Evolutionary conservation across 331 rosid species (phyloP).

Genomic region (Pyrus hybrid): DNA sequence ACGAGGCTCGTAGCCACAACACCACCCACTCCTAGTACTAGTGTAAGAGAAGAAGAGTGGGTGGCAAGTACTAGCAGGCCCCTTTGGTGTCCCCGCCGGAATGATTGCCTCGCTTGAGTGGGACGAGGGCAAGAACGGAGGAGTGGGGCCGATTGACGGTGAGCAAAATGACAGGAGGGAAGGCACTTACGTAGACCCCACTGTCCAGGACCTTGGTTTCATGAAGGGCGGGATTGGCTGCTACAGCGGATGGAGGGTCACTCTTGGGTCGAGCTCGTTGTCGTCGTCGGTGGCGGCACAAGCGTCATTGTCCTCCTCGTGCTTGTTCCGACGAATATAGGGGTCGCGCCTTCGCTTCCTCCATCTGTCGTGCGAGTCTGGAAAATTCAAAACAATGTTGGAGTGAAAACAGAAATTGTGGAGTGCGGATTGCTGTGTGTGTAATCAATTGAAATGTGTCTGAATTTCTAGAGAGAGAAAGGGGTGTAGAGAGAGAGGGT

Average conservation of each 20-base stretch:
- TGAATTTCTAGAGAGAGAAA: constrained; percentile 8
- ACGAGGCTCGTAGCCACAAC: too few relatives aligned
- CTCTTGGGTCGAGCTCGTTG: too few relatives aligned
- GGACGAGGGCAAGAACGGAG: constrained; percentile 58
- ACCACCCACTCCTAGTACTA: too few relatives aligned
- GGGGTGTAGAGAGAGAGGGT: neutral
- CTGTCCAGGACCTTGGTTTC: constrained; percentile 71
- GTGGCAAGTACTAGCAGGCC: constrained; percentile 12
- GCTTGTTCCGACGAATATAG: too few relatives aligned
- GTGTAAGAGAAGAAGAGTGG: too few relatives aligned
- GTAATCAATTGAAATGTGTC: neutral
- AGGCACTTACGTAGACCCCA: constrained; percentile 50
- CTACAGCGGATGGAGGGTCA: constrained; percentile 27
- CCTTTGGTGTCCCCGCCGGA: constrained; percentile 41
- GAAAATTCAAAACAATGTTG: too few relatives aligned
- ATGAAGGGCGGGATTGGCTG: constrained; percentile 28
- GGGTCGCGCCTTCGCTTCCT: too few relatives aligned
- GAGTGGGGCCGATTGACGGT: constrained; percentile 76
- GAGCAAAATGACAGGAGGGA: constrained; percentile 60
- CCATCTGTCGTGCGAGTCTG: too few relatives aligned
- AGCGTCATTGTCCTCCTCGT: too few relatives aligned
- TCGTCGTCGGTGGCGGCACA: too few relatives aligned
- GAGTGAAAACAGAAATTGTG: too few relatives aligned
- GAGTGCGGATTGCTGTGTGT: neutral
- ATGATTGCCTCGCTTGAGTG: constrained; percentile 61